Percentiles rank a stretch among this genome's conserved stretches.
phyloP scores from a whole-genome alignment of 1,284 basidiomycete genomes.

The Meripilus lineatus region DNA sequence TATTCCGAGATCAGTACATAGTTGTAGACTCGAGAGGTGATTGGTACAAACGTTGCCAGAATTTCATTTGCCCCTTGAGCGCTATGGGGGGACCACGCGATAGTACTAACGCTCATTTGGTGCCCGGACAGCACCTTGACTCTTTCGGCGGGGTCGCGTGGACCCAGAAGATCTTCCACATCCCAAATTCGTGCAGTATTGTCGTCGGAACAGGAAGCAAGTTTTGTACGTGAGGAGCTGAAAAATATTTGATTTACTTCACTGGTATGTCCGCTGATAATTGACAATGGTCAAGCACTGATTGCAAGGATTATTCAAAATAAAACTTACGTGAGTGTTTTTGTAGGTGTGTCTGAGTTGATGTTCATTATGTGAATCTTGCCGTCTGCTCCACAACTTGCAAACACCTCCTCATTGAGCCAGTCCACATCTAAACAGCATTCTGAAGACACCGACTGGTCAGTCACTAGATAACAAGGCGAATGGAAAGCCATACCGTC shows the following conservation, averaged over 20 bases:
- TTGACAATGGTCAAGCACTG: background rate
- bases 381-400: conserved; percentile 69
- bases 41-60: conserved; percentile 61
- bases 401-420: conserved; percentile 69
- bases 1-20: conserved; percentile 21
- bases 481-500: conserved; percentile 41
- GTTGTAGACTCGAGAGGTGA: background rate
- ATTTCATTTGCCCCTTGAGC: conserved; percentile 46
- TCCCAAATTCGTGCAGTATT: conserved; percentile 74
- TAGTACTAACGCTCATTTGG: conserved; percentile 56
- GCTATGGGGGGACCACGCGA: conserved; percentile 66
- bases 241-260: conserved; percentile 78
- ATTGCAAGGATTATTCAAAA: background rate
- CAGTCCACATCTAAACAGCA: conserved; percentile 81
- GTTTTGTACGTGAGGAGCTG: conserved; percentile 55
- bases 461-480: conserved; percentile 13
- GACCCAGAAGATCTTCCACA: conserved; percentile 36
- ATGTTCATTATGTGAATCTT: conserved; percentile 58
- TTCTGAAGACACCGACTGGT: conserved; percentile 34
- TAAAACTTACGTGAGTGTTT: conserved; percentile 49
- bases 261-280: conserved; percentile 60
- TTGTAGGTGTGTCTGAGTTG: conserved; percentile 45
- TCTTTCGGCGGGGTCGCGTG: conserved; percentile 29
- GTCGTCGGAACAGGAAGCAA: conserved; percentile 82
- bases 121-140: conserved; percentile 59